phyloP scores from a whole-genome alignment of 306 rosid species.

The Cicer pinnatifidum region DNA sequence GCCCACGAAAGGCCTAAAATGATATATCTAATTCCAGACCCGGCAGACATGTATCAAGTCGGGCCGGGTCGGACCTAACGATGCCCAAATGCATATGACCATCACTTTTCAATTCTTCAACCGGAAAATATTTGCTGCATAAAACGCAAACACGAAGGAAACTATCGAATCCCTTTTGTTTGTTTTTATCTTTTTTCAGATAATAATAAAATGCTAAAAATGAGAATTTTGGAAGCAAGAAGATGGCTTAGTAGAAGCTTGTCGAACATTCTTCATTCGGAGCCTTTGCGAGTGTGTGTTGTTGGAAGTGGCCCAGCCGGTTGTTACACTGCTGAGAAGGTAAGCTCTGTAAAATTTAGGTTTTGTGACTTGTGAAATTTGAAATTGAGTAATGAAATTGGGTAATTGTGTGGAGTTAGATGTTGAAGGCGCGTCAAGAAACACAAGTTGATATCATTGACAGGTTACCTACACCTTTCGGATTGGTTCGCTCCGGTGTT shows the following conservation, averaged over 20 bases:
- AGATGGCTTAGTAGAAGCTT: slow-evolving; percentile 58
- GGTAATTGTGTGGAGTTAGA: slow-evolving; percentile 48
- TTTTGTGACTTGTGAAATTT: slow-evolving; percentile 4
- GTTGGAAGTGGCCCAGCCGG: slow-evolving; percentile 99
- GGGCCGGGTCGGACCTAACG: not conserved
- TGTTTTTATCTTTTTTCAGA: not conserved
- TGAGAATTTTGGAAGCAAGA: slow-evolving; percentile 52
- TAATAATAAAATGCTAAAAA: slow-evolving; percentile 30
- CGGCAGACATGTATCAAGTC: not conserved
- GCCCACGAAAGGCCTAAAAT: not conserved
- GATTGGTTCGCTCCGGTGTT: slow-evolving; percentile 87
- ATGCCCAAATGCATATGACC: not conserved
- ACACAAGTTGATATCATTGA: slow-evolving; percentile 84
- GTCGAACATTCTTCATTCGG: slow-evolving; percentile 54
- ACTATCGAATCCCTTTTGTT: not conserved
- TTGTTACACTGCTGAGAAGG: slow-evolving; percentile 91
- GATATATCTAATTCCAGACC: not conserved
- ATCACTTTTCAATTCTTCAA: not conserved
- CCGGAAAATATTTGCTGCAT: not conserved
- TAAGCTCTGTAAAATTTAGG: slow-evolving; percentile 21
- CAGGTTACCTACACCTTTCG: slow-evolving; percentile 86
- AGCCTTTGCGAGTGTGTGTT: slow-evolving; percentile 67
- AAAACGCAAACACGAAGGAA: not conserved
- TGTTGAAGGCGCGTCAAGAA: slow-evolving; percentile 71
- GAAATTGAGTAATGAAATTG: slow-evolving; percentile 21